Conservation (phyloP, 2,329 filamentous ascomycete genomes). For the Passalora sequoiae region DNA sequence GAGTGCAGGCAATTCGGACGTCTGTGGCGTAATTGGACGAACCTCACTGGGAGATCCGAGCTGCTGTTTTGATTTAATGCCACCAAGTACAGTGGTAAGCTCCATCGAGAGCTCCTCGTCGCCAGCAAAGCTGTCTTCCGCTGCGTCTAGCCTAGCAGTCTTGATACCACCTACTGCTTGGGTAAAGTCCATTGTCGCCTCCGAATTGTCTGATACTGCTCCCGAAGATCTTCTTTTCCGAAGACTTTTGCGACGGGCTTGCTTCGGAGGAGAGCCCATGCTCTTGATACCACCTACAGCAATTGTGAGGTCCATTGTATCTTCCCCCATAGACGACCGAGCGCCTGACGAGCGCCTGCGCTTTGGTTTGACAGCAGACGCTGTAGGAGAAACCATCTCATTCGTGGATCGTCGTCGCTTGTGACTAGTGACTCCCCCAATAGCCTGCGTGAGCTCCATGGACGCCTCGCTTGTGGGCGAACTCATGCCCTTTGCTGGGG, state of each 20-base stretch:
- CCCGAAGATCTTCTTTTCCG: constrained; percentile 35
- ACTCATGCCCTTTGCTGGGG: constrained; percentile 30
- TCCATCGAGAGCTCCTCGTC: constrained; percentile 51
- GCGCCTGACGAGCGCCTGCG: constrained; percentile 35
- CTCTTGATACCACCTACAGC: constrained; percentile 34
- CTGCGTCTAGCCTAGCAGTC: constrained; percentile 1
- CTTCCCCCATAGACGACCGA: constrained; percentile 37
- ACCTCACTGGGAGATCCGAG: constrained; percentile 6
- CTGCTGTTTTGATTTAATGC: constrained; percentile 36
- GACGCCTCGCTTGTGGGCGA: constrained; percentile 38
- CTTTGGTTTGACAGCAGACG: constrained; percentile 24
- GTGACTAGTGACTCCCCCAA: constrained; percentile 47
- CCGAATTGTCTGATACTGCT: constrained; percentile 36
- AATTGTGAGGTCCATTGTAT: constrained; percentile 39
- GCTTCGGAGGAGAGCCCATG: constrained; percentile 22
- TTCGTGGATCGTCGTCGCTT: constrained; percentile 42
- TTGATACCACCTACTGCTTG: constrained; percentile 46
- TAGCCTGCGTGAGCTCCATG: constrained; percentile 53
- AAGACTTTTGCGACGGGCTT: constrained; percentile 28
- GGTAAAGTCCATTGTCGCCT: constrained; percentile 55
- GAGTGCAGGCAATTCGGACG: constrained; percentile 47
- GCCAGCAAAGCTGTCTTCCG: constrained; percentile 32
- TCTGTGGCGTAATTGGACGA: constrained; percentile 33
- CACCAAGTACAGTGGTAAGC: constrained; percentile 46
- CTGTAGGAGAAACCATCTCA: constrained; percentile 32